Evolutionary conservation across 306 rosid species (phyloP), one percentile per base, ranked within the genome.

Genomic region (Alnus glutinosa): DNA sequence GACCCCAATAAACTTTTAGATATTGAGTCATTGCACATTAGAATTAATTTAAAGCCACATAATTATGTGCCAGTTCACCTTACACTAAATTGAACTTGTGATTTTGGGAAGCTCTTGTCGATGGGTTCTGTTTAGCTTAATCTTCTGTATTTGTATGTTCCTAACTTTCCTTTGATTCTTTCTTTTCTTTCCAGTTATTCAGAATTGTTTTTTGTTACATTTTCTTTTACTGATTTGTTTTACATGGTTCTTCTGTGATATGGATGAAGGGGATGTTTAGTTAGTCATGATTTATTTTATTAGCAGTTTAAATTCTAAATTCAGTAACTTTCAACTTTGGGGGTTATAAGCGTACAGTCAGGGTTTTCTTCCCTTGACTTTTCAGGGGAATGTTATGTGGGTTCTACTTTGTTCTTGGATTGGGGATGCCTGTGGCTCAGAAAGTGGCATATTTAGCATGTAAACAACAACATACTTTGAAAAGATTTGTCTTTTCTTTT

Each of bases 131-230:
- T n/a, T n/a, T n/a, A n/a, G n/a, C n/a, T n/a, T n/a, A n/a, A n/a
- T n/a, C n/a, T 42, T 79, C 75, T 76, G 18, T 58, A 7, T 52
- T 71, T 19, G 77, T 83, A 78, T 37, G 86, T 76, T 47, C 69
- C 42, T 13, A 12, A 5, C 46, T 34, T 62, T 55, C 50, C 46
- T 1, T 73, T 63, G 78, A 34, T 49, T 55, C 2, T 34, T 49
- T 23, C 58, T 14, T 32, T 70, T 34, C 36, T 34, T 34, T 34
- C 36, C 36, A 2, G 44, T 47, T 55, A 50, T 66, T 28, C 4
- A 6, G 44, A 34, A 50, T n/a, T 47, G 44, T 13, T 3, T 78
- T 75, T 30, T 49, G 36, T 23, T 66, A 13, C 75, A 76, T 73
- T 1, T 34, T 34, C 36, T 34, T 34, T 34, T 34, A 34, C 36